phyloP scores from a whole-genome alignment of 495 filamentous ascomycete species.

The Penicillium angulare region DNA sequence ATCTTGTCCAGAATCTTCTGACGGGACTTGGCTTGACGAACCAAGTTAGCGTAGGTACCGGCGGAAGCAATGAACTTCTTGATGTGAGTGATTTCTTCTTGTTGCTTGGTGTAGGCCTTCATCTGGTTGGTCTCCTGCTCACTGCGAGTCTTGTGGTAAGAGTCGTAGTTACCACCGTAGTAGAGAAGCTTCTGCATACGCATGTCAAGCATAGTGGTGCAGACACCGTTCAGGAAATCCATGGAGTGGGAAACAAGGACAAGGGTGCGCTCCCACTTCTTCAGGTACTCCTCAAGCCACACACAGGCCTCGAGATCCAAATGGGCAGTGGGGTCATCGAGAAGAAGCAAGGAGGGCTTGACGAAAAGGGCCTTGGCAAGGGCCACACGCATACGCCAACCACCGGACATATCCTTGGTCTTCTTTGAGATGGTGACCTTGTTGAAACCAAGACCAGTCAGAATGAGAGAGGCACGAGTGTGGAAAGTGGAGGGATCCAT shows the following conservation, averaged over 20 bases:
- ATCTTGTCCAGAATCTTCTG: constrained; percentile 99
- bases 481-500: constrained; percentile 99
- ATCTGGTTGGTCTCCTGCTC: constrained; percentile 98
- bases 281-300: constrained; percentile 99
- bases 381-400: constrained; percentile 99
- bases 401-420: constrained; percentile 99
- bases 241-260: constrained; percentile 95
- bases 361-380: constrained; percentile 98
- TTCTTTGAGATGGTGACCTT: constrained; percentile 95
- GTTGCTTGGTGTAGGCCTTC: constrained; percentile 98
- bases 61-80: constrained; percentile 99
- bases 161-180: constrained; percentile 99
- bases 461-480: constrained; percentile 91
- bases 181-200: constrained; percentile 84
- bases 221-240: constrained; percentile 99
- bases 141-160: constrained; percentile 89
- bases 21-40: constrained; percentile 95
- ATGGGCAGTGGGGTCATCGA: constrained; percentile 98
- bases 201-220: constrained; percentile 99
- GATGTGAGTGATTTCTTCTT: constrained; percentile 98
- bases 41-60: constrained; percentile 99
- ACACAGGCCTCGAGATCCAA: constrained; percentile 99
- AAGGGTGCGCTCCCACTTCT: constrained; percentile 99
- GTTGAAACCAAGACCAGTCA: constrained; percentile 99
- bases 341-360: constrained; percentile 89